These are phyloP conservation scores for Juncus inflexus DNA, from an alignment of 176 grass and related monocot genomes.

Conservation along the genomic window DNA sequence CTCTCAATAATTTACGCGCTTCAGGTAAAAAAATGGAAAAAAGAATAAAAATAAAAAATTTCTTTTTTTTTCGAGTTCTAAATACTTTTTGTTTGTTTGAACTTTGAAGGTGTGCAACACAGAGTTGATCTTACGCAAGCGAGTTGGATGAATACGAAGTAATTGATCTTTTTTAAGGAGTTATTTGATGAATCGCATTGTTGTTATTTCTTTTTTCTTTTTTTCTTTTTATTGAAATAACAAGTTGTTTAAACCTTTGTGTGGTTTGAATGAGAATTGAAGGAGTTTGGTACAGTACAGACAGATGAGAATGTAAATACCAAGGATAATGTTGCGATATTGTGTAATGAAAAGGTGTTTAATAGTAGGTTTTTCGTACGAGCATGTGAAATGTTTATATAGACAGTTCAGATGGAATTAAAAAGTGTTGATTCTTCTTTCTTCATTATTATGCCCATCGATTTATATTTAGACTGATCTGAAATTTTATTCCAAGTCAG, in stretches of 20 bases:
- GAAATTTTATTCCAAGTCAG: too few relatives aligned
- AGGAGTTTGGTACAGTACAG: background rate
- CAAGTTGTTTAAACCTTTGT: background rate
- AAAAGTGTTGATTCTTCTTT: too few relatives aligned
- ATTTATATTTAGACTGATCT: too few relatives aligned
- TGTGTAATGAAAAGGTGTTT: background rate
- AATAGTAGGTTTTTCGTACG: background rate
- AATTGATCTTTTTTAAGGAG: slow-evolving; percentile 4
- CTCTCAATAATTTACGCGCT: slow-evolving; percentile 30
- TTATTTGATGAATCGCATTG: background rate
- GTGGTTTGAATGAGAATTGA: background rate
- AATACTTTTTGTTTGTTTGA: background rate
- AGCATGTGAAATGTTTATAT: too few relatives aligned
- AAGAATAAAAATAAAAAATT: too few relatives aligned
- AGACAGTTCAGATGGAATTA: too few relatives aligned
- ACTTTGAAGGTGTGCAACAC: slow-evolving; percentile 17
- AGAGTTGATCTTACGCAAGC: slow-evolving; percentile 9
- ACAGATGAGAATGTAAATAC: background rate
- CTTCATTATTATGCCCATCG: too few relatives aligned
- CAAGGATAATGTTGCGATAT: background rate
- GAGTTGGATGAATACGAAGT: background rate
- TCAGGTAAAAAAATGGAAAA: background rate
- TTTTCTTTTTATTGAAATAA: background rate
- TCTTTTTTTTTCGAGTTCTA: slow-evolving; percentile 3
- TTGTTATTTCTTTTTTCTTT: background rate